Percentiles rank a stretch among this genome's conserved stretches.
These are phyloP conservation scores for Lavandula angustifolia DNA, from an alignment of 257 asterid genomes.

Conservation along the genomic window DNA sequence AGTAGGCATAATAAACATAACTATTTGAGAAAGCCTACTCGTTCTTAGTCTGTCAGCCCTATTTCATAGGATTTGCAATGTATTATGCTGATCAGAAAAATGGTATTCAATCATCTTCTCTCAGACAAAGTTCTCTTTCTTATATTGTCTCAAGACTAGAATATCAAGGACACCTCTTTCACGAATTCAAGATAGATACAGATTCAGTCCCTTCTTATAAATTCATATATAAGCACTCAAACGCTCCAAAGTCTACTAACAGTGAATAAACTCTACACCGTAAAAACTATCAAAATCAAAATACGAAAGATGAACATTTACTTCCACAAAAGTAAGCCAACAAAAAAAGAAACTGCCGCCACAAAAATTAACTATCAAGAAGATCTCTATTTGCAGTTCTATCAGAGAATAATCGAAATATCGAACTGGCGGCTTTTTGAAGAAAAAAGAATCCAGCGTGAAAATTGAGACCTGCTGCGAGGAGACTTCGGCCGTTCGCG, in stretches of 20 bases:
- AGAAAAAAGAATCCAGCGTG: neutral
- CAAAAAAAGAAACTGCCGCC: neutral
- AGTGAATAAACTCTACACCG: neutral
- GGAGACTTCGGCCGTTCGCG: slow-evolving; percentile 87
- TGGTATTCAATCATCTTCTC: slow-evolving; percentile 8
- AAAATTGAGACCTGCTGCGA: slow-evolving; percentile 66
- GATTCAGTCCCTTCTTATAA: slow-evolving; percentile 18
- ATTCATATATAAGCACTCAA: slow-evolving; percentile 6
- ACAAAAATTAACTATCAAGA: slow-evolving; percentile 1
- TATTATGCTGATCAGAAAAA: slow-evolving; percentile 14
- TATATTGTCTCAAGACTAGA: neutral
- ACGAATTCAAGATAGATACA: slow-evolving; percentile 7
- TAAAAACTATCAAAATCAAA: neutral
- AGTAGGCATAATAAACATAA: neutral
- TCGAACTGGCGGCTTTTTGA: neutral
- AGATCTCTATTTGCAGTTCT: neutral
- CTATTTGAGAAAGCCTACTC: neutral
- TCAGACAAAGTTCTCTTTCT: slow-evolving; percentile 7
- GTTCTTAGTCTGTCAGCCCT: neutral
- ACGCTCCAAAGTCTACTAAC: neutral
- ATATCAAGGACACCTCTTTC: slow-evolving; percentile 6
- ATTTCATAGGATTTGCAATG: neutral
- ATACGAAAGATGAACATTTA: neutral
- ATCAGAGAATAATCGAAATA: neutral
- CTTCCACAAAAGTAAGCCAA: neutral